A percentile compares a stretch with the other conserved stretches of the same genome.
phyloP scores from a whole-genome alignment of 163 green algal genomes.

The Scenedesmus sp. region DNA sequence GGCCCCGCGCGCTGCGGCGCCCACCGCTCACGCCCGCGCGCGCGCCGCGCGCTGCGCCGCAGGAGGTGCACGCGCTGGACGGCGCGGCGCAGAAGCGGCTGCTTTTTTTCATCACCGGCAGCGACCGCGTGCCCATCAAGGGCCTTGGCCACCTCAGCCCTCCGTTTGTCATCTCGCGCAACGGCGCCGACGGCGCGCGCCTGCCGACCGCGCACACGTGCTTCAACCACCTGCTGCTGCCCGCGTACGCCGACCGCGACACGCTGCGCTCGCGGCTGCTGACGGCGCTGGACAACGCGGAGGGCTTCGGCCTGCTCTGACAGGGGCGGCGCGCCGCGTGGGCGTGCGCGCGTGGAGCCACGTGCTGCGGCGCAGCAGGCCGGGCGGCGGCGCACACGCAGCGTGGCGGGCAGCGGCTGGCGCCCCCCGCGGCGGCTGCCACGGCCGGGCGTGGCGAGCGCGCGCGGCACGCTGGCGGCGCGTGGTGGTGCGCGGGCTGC shows the following conservation, averaged over 20 bases:
- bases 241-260: constrained; percentile 34
- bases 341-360: too few relatives aligned
- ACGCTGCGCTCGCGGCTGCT: constrained; percentile 65
- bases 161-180: constrained; percentile 66
- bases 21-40: too few relatives aligned
- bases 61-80: constrained; percentile 51
- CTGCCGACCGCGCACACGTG: constrained; percentile 40
- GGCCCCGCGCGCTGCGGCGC: too few relatives aligned
- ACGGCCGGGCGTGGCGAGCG: too few relatives aligned
- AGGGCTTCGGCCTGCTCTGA: constrained; percentile 77
- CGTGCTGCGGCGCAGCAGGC: too few relatives aligned
- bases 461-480: too few relatives aligned
- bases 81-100: constrained; percentile 82
- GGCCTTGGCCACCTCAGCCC: constrained; percentile 70
- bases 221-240: constrained; percentile 48
- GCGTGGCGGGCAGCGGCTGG: too few relatives aligned
- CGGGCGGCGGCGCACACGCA: too few relatives aligned
- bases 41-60: too few relatives aligned
- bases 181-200: constrained; percentile 46
- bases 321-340: too few relatives aligned
- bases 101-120: constrained; percentile 87
- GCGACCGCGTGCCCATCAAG: constrained; percentile 83
- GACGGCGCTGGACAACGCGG: constrained; percentile 68
- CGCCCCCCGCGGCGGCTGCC: too few relatives aligned
- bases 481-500: too few relatives aligned